These are phyloP conservation scores for Pugionium dolabratum DNA, from an alignment of 345 rosid species.

Conservation along the genomic window DNA sequence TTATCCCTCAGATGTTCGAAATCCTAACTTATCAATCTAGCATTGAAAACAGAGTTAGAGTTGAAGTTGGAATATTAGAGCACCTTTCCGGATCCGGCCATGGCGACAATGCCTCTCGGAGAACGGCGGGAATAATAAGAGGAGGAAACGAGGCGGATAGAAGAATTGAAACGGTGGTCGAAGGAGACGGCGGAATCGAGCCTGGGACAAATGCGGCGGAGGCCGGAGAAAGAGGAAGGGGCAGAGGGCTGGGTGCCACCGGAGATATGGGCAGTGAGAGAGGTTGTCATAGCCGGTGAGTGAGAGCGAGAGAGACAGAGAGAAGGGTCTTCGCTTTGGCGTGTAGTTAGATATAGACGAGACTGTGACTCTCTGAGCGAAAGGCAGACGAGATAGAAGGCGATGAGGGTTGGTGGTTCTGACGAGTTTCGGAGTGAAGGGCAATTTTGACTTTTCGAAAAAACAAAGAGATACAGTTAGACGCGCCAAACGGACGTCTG, in stretches of 20 bases:
- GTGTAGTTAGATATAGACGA: constrained; percentile 38
- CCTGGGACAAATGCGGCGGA: background rate
- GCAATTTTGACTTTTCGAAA: background rate
- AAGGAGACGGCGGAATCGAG: background rate
- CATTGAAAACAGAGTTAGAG: background rate
- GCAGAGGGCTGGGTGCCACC: constrained; percentile 42
- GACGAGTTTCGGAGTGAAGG: constrained; percentile 20
- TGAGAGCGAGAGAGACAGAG: constrained; percentile 5
- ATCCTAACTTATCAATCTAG: background rate
- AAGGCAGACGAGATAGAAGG: constrained; percentile 24
- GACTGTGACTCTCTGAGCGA: constrained; percentile 29
- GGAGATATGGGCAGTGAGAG: constrained; percentile 42
- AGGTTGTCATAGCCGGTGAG: constrained; percentile 19
- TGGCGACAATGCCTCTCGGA: constrained; percentile 61
- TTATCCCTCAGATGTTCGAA: too few species aligned
- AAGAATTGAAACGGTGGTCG: constrained; percentile 48
- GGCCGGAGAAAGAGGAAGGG: constrained; percentile 47
- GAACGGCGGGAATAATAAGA: constrained; percentile 47
- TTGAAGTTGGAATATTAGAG: background rate
- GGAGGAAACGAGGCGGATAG: constrained; percentile 53
- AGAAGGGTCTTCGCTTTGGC: constrained; percentile 15
- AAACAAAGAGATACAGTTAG: background rate
- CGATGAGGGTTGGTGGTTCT: constrained; percentile 39
- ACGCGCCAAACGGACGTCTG: background rate
- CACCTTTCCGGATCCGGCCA: constrained; percentile 96